These are phyloP conservation scores for Vanrija pseudolonga DNA, from an alignment of 1,284 basidiomycete species.

Conservation along the genomic window DNA sequence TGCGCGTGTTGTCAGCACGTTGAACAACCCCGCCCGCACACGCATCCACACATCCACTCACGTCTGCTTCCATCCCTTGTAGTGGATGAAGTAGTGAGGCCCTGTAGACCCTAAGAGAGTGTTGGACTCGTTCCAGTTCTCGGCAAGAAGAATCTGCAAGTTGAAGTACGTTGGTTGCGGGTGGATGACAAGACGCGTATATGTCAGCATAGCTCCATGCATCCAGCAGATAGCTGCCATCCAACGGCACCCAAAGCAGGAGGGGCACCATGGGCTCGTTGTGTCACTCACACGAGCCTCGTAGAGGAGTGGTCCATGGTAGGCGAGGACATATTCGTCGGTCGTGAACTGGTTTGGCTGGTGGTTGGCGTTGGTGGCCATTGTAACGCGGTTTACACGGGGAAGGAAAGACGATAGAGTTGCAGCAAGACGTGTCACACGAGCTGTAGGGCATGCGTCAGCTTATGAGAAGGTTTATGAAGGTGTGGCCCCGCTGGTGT, in stretches of 20 bases:
- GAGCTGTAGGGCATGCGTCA: background rate
- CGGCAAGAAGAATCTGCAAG: constrained; percentile 67
- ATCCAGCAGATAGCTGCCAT: background rate
- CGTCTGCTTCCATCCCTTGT: constrained; percentile 99
- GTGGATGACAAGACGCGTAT: constrained; percentile 2
- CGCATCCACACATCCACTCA: constrained; percentile 53
- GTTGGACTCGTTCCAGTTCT: constrained; percentile 68
- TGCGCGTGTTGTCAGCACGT: constrained; percentile 41
- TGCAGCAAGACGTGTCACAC: background rate
- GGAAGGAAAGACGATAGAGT: background rate
- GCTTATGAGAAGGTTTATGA: background rate
- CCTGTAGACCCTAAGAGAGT: constrained; percentile 66
- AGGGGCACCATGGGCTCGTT: constrained; percentile 4
- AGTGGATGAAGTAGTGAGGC: constrained; percentile 91
- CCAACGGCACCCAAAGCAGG: no score
- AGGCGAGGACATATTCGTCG: constrained; percentile 84
- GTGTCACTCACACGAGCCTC: constrained; percentile 68
- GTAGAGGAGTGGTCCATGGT: constrained; percentile 90
- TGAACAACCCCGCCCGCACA: background rate
- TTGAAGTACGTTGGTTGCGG: background rate
- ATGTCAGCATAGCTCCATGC: constrained; percentile 17
- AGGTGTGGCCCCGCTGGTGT: no score
- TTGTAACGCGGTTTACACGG: constrained; percentile 4
- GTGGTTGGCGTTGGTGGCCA: constrained; percentile 17
- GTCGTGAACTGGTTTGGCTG: constrained; percentile 40